Conservation (phyloP, 257 asterid genomes). For the Gardenia jasminoides region DNA sequence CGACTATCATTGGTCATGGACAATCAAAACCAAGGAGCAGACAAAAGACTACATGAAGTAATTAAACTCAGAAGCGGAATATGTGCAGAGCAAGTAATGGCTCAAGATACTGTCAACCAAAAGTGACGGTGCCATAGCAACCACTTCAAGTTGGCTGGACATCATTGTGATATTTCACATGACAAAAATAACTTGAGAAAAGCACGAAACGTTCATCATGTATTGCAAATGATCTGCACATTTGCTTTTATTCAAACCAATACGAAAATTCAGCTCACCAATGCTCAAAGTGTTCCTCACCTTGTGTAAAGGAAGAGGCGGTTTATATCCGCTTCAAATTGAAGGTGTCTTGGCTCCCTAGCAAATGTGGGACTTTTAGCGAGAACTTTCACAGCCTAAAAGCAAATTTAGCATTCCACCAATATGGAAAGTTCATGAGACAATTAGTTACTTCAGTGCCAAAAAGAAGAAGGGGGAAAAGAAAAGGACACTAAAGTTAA, state of each 20-base stretch:
- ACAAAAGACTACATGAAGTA: background rate
- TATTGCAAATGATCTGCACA: background rate
- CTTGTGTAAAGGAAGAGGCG: conserved; percentile 79
- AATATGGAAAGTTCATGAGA: background rate
- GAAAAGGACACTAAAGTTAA: background rate
- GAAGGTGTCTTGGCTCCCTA: conserved; percentile 58
- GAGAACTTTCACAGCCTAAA: conserved; percentile 81
- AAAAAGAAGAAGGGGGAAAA: too few relatives aligned
- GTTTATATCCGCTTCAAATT: conserved; percentile 78
- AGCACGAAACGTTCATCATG: background rate
- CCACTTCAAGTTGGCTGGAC: background rate
- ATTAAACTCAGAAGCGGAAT: background rate
- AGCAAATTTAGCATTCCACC: background rate
- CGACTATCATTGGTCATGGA: background rate
- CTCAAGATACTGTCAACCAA: background rate
- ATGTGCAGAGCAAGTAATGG: background rate
- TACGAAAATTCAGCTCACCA: background rate
- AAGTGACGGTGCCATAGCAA: background rate
- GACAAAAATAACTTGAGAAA: background rate
- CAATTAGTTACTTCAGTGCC: background rate
- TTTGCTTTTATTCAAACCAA: background rate
- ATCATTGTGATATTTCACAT: background rate
- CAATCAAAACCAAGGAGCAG: background rate
- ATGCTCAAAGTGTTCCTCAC: conserved; percentile 26
- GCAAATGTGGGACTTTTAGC: conserved; percentile 86